Percentiles rank a stretch among this genome's conserved stretches.
These are phyloP conservation scores for Penicillium frequentans DNA, from an alignment of 2,329 filamentous ascomycete species.

Conservation along the genomic window DNA sequence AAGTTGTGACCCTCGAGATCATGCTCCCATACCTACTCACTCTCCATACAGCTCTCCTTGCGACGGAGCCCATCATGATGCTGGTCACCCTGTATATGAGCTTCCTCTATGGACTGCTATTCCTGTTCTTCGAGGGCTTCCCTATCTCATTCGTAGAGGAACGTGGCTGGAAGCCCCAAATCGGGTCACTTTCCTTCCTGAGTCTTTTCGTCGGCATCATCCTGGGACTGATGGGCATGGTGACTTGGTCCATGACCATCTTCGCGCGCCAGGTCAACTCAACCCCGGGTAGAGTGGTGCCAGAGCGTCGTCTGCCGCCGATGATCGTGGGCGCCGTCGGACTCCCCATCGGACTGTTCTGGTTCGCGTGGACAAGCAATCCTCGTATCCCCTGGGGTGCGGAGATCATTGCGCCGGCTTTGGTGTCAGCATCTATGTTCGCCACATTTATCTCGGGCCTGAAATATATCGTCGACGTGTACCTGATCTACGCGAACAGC, in stretches of 20 bases:
- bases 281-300: slow-evolving; percentile 62
- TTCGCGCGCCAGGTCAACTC: slow-evolving; percentile 49
- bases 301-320: slow-evolving; percentile 57
- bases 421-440: background rate
- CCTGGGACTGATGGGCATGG: slow-evolving; percentile 64
- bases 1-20: too few species aligned
- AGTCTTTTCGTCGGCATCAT: slow-evolving; percentile 76
- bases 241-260: slow-evolving; percentile 64
- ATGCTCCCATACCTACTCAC: too few species aligned
- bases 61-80: slow-evolving; percentile 43
- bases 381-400: slow-evolving; percentile 34
- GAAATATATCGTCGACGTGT: background rate
- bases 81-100: slow-evolving; percentile 38
- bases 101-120: slow-evolving; percentile 36
- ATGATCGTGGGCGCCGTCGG: slow-evolving; percentile 53
- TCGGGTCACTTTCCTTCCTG: slow-evolving; percentile 79
- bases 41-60: slow-evolving; percentile 35
- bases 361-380: slow-evolving; percentile 64
- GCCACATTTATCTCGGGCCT: background rate
- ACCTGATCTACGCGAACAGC: background rate
- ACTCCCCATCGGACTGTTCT: slow-evolving; percentile 66
- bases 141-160: slow-evolving; percentile 39
- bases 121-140: slow-evolving; percentile 37
- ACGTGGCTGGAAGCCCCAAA: slow-evolving; percentile 59
- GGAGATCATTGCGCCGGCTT: background rate